Conservation (phyloP, 2,329 filamentous ascomycete species). For the Parafenestella ontariensis region DNA sequence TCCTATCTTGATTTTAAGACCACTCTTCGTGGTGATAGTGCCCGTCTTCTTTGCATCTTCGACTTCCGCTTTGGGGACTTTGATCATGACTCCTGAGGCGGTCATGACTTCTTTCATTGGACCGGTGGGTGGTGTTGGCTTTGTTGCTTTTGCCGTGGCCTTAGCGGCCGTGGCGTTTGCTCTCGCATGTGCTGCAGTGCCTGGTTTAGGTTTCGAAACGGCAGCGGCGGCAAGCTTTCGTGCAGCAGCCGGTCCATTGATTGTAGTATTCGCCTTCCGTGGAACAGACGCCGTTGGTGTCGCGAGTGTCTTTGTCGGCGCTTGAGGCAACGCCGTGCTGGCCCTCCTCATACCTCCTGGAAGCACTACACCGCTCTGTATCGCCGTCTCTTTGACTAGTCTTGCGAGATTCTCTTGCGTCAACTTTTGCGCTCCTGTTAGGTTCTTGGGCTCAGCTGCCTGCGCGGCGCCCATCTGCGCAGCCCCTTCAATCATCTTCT, state of each 20-base stretch:
- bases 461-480: constrained; percentile 42
- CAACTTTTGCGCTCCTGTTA: constrained; percentile 38
- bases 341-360: constrained; percentile 40
- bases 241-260: constrained; percentile 23
- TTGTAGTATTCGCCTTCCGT: constrained; percentile 35
- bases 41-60: constrained; percentile 42
- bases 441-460: constrained; percentile 32
- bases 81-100: constrained; percentile 43
- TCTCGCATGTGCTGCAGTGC: constrained; percentile 16
- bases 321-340: constrained; percentile 35
- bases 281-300: constrained; percentile 20
- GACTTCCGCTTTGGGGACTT: constrained; percentile 38
- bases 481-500: constrained; percentile 47
- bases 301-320: constrained; percentile 30
- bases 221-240: constrained; percentile 15
- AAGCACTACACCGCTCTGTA: constrained; percentile 43
- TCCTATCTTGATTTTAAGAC: constrained; percentile 38
- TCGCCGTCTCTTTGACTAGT: constrained; percentile 48
- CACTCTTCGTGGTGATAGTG: constrained; percentile 39
- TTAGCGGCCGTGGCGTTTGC: constrained; percentile 10
- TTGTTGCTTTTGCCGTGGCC: constrained; percentile 8
- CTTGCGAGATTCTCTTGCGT: constrained; percentile 49
- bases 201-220: constrained; percentile 9
- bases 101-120: constrained; percentile 41
- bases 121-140: constrained; percentile 21